phyloP scores from a whole-genome alignment of 495 filamentous ascomycete genomes.

The Lophium mytilinum region DNA sequence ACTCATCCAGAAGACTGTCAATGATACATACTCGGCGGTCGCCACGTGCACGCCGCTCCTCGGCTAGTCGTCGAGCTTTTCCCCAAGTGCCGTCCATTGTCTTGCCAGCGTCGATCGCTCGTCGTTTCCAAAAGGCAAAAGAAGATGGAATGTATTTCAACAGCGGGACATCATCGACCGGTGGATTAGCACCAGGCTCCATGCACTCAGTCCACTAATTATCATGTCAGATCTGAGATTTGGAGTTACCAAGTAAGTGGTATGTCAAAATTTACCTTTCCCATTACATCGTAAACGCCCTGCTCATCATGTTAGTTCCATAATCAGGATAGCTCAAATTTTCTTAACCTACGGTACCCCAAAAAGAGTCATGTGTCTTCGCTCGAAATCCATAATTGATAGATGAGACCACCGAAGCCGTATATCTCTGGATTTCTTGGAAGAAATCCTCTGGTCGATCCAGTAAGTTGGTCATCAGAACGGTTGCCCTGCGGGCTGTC shows the following conservation, averaged over 20 bases:
- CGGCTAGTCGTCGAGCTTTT: neutral
- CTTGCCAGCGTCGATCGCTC: neutral
- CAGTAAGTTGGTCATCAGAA: neutral
- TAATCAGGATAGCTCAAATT: too few relatives aligned
- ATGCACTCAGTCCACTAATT: neutral
- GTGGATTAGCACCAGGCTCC: neutral
- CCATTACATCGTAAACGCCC: neutral
- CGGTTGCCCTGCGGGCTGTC: neutral
- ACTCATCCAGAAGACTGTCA: neutral
- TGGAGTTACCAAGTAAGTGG: neutral
- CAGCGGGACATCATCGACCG: neutral
- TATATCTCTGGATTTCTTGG: neutral
- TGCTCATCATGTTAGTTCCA: neutral
- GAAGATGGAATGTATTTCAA: neutral
- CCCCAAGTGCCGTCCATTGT: neutral
- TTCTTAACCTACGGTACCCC: neutral
- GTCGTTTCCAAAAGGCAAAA: neutral
- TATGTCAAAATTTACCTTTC: neutral
- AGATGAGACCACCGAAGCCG: neutral
- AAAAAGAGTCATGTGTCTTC: neutral
- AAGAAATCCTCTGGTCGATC: neutral
- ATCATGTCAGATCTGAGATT: neutral
- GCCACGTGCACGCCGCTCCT: neutral
- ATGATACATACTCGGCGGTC: neutral
- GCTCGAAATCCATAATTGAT: neutral